These are phyloP conservation scores for Pleurozium schreberi DNA, from an alignment of 225 moss, liverwort and hornwort species.

Conservation along the genomic window DNA sequence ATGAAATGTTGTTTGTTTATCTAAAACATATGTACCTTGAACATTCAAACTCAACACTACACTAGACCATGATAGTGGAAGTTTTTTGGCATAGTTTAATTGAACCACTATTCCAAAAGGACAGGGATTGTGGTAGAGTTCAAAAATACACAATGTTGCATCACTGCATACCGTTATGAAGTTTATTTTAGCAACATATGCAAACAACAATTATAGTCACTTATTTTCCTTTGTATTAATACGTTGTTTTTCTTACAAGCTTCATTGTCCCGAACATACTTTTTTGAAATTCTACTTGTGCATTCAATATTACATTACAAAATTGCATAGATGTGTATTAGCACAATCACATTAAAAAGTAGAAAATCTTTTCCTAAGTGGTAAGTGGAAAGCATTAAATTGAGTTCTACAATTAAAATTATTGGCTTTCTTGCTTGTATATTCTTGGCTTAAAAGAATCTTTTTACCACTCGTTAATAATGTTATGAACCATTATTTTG, in stretches of 20 bases:
- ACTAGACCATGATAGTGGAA: background rate
- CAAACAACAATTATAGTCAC: background rate
- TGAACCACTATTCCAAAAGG: too few species aligned
- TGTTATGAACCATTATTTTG: background rate
- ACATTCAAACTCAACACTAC: background rate
- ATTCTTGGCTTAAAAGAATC: background rate
- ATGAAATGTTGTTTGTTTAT: background rate
- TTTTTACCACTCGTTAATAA: too few species aligned
- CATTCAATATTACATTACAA: background rate
- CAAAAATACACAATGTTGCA: background rate
- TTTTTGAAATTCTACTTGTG: too few species aligned
- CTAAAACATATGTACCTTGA: too few species aligned
- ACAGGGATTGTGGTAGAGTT: background rate
- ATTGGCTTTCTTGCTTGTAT: too few species aligned
- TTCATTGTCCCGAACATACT: background rate
- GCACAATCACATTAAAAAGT: background rate
- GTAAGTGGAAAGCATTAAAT: background rate
- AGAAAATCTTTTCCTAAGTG: fast-evolving
- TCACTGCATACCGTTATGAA: background rate
- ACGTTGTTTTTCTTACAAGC: background rate
- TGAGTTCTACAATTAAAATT: too few species aligned
- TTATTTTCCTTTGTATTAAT: background rate
- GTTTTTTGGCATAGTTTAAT: background rate
- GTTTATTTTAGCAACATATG: background rate
- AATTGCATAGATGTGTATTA: background rate